Base-by-base conservation (phyloP, 1,284 basidiomycete species). In the Marasmius sp. region DNA sequence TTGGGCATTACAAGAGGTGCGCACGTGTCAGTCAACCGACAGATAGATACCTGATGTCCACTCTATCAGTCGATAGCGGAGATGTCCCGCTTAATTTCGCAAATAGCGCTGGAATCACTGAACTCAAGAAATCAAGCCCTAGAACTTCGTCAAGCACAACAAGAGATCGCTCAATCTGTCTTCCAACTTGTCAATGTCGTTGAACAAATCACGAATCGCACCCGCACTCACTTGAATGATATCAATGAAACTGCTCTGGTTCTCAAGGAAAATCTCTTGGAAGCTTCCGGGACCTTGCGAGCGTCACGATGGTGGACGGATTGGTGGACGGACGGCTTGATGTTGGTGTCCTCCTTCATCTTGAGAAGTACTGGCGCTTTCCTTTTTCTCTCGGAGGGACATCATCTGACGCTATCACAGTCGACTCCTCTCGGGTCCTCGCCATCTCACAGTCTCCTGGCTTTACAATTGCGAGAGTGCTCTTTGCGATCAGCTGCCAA, bases 1-100 rank as follows among this genome's bases (percentile, higher is more conserved):
- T 52, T 57, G 38, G 39, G 37, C 59, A 0, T 58, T 60, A 55
- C 62, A 60, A 41, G 59, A 63, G 36, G 62, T 63, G n/a, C 20
- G 39, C 34, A 36, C 22, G 6, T 47, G 22, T 34, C 12, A 18
- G 9, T 20, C 14, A 8, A 14, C 48, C 33, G n/a, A 53, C 38
- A 12, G 38, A 22, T 41, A 20, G n/a, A 5, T 8, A n/a, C 16
- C 37, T 36, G 34, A 47, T 53, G n/a, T 11, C 53, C 39, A 14
- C 14, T 45, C n/a, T 43, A 16, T 43, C 33, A 64, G 62, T 51
- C 57, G 12, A 58, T 64, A 34, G 34, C 43, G 3, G 55, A 64
- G 20, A 45, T 64, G 6, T 52, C 62, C 11, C 27, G 27, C 22
- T 54, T 41, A 9, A 56, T 59, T 5, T 38, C 57, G 27, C 43